Percentiles rank a stretch among this genome's conserved stretches.
Evolutionary conservation across 169 alveolate species (phyloP).

Genomic region (Eimeria falciformis): DNA sequence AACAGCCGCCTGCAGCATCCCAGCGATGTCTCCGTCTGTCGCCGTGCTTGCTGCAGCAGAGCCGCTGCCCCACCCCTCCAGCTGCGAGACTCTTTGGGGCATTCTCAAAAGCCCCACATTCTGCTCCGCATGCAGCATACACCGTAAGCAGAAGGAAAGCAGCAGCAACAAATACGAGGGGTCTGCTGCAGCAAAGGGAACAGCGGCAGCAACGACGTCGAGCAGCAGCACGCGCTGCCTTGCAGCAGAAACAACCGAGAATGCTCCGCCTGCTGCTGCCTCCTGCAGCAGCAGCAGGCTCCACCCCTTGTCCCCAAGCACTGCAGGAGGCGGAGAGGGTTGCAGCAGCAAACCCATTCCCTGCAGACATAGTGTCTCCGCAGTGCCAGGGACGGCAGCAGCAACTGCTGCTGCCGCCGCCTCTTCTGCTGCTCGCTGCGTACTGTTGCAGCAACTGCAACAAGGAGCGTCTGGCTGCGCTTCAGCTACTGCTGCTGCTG

Average conservation of each 20-base stretch:
- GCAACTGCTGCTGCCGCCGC: slow-evolving; percentile 39
- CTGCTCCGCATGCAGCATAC: neutral
- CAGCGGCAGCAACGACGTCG: slow-evolving; percentile 16
- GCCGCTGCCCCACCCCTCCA: slow-evolving; percentile 45
- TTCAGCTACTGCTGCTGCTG: slow-evolving; percentile 57
- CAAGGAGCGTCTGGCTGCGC: neutral
- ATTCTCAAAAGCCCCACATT: neutral
- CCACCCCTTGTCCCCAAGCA: slow-evolving; percentile 38
- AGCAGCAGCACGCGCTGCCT: slow-evolving; percentile 55
- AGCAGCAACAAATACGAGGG: slow-evolving; percentile 41
- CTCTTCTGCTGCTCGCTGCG: slow-evolving; percentile 30
- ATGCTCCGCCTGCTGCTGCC: neutral
- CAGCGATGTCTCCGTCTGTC: neutral
- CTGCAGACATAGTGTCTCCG: neutral
- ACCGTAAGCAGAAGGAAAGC: slow-evolving; percentile 54
- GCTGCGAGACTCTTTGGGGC: neutral
- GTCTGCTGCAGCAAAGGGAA: slow-evolving; percentile 57
- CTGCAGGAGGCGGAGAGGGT: slow-evolving; percentile 10
- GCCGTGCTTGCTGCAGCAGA: slow-evolving; percentile 35
- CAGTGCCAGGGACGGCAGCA: slow-evolving; percentile 44
- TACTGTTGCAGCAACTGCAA: neutral
- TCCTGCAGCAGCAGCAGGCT: slow-evolving; percentile 41
- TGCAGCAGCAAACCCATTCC: slow-evolving; percentile 35
- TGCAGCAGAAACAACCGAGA: slow-evolving; percentile 13
- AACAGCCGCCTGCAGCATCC: slow-evolving; percentile 43